phyloP scores from a whole-genome alignment of 345 rosid genomes.

The Pseudoturritis turrita region DNA sequence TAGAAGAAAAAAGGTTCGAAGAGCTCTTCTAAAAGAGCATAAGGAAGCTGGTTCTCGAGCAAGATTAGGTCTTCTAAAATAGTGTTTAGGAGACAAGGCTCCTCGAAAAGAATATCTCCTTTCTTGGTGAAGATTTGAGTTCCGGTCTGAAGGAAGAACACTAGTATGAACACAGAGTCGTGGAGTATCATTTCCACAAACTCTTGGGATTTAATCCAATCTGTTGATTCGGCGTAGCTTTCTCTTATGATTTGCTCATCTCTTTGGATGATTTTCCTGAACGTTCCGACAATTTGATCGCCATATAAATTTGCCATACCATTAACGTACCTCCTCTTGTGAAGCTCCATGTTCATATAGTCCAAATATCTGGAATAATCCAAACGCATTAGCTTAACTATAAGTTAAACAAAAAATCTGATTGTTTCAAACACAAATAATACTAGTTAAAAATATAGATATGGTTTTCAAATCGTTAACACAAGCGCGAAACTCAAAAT shows the following conservation, averaged over 20 bases:
- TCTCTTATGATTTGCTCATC: conserved; percentile 1
- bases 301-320: not conserved
- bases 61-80: conserved; percentile 18
- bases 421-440: not conserved
- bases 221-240: conserved; percentile 29
- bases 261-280: not conserved
- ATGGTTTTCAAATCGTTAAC: not conserved
- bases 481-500: not conserved
- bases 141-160: not conserved
- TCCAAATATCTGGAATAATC: conserved; percentile 18
- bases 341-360: conserved; percentile 27
- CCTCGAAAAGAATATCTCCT: not conserved
- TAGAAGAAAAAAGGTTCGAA: not conserved
- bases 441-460: not conserved
- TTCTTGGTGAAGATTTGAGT: not conserved
- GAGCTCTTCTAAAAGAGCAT: not conserved
- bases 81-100: not conserved
- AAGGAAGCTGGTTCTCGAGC: conserved; percentile 32
- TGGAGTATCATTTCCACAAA: conserved; percentile 14
- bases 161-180: conserved; percentile 26
- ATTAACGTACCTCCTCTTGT: conserved; percentile 4
- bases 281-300: not conserved
- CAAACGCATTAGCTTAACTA: not conserved
- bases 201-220: conserved; percentile 1
- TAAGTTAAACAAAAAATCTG: not conserved